A percentile compares a stretch with the other conserved stretches of the same genome.
phyloP scores from a whole-genome alignment of 2,329 filamentous ascomycete species.

The Cordyceps javanica region DNA sequence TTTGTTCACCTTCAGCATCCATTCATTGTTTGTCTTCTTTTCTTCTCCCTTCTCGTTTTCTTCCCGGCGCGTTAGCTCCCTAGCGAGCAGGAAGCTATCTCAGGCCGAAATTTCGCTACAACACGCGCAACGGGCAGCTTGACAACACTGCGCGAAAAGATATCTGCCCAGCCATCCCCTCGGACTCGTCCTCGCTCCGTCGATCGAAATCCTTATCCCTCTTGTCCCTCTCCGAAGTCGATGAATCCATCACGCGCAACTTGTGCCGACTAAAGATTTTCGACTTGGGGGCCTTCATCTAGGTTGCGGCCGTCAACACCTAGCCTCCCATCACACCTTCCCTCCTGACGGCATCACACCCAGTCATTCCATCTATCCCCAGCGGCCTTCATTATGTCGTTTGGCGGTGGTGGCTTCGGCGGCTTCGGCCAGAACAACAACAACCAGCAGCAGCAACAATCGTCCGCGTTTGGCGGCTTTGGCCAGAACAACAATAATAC shows the following conservation, averaged over 20 bases:
- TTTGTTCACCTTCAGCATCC: not conserved
- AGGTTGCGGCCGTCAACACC: not conserved
- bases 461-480: conserved; percentile 53
- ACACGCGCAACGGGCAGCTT: not conserved
- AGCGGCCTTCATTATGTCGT: conserved; percentile 42
- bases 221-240: not conserved
- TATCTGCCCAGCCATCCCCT: not conserved
- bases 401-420: conserved; percentile 44
- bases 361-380: not conserved
- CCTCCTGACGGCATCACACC: not conserved
- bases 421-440: conserved; percentile 58
- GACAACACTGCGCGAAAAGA: not conserved
- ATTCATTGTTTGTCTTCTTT: not conserved
- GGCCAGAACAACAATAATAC: conserved; percentile 36
- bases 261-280: not conserved
- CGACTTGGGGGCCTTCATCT: not conserved
- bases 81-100: not conserved
- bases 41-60: conserved; percentile 37
- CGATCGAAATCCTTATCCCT: not conserved
- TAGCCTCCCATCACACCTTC: not conserved
- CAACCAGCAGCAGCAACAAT: conserved; percentile 29
- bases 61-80: conserved; percentile 39
- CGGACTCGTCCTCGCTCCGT: not conserved
- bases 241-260: conserved; percentile 1
- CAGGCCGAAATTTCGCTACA: conserved; percentile 8